phyloP scores from a whole-genome alignment of 352 stramenopile species.

The Phytophthora hibernalis region DNA sequence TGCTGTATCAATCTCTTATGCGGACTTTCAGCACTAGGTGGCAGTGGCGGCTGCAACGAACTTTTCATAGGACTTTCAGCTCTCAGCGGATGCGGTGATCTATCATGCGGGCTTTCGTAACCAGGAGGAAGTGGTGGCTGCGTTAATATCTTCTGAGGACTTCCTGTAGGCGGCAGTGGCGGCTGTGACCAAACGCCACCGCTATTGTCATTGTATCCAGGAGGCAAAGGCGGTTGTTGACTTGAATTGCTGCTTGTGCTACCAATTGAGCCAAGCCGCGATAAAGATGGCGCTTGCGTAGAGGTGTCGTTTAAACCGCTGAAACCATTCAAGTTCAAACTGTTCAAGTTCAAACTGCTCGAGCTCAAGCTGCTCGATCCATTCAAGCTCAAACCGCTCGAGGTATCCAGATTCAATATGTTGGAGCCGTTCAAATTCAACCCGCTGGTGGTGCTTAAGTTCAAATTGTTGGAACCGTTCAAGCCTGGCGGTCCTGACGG shows the following conservation, averaged over 20 bases:
- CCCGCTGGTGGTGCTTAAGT: conserved; percentile 1
- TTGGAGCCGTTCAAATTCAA: conserved; percentile 16
- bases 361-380: conserved; percentile 29
- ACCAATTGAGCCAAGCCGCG: conserved; percentile 39
- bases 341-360: conserved; percentile 2
- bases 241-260: conserved; percentile 35
- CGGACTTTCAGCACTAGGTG: conserved; percentile 23
- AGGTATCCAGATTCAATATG: conserved; percentile 17
- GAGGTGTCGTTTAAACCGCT: conserved; percentile 26
- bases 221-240: conserved; percentile 29
- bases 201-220: conserved; percentile 35
- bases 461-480: conserved; percentile 5
- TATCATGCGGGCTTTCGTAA: conserved; percentile 22
- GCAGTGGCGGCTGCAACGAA: conserved; percentile 17
- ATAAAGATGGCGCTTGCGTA: conserved; percentile 33
- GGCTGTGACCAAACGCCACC: conserved; percentile 36
- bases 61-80: conserved; percentile 28
- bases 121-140: conserved; percentile 17
- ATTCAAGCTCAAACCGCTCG: conserved; percentile 30
- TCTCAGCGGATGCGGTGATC: conserved; percentile 20
- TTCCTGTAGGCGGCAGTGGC: conserved; percentile 24
- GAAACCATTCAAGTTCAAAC: conserved; percentile 34
- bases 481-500: conserved; percentile 15
- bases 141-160: conserved; percentile 23
- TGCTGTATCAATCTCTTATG: conserved; percentile 24